Base-by-base conservation (phyloP, 805 yeast genomes). In the Candida nitratophila region DNA sequence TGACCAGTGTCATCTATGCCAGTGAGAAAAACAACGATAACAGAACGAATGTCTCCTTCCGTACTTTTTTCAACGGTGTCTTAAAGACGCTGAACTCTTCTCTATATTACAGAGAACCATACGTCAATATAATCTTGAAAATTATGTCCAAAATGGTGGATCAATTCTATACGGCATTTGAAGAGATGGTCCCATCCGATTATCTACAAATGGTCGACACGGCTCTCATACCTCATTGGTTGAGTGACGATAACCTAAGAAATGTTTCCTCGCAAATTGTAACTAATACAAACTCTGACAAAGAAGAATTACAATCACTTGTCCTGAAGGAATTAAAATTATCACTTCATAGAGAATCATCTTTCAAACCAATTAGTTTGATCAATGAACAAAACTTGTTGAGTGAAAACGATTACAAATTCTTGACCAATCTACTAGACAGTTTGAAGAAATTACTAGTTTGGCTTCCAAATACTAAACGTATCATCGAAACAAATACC, bases 1-100 rank as follows among this genome's bases (percentile, higher is more conserved):
- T 70, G 22, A 64, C 74, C 52, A 65, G 68, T 42, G 64, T 61
- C 20, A 50, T 63, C 56, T 26, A 61, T 58, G 45, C 59, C 31
- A 37, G 42, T 9, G 47, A 45, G 26, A 47, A 58, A 33, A 35
- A 43, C 5, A 46, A 44, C 27, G 54, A 50, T 19, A 61, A 70
- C 11, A 70, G 63, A 46, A 63, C 65, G 44, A 77, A 79, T 0
- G 50, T 63, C 30, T 68, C 70, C 17, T 76, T 79, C 50, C 68
- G 73, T 39, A 61, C 62, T 12, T 65, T 81, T 41, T 67, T 80
- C 43, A 60, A 65, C 22, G 66, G 69, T 48, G 59, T 74, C 7
- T 76, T 84, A 50, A 66, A 68, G 35, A 59, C 77, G 4, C 65
- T 83, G 44, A 82, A 80, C 55, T 80, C 87, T 3, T 78, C 86